Evolutionary conservation across 495 filamentous ascomycete genomes (phyloP).

Genomic region (Cudoniella acicularis): DNA sequence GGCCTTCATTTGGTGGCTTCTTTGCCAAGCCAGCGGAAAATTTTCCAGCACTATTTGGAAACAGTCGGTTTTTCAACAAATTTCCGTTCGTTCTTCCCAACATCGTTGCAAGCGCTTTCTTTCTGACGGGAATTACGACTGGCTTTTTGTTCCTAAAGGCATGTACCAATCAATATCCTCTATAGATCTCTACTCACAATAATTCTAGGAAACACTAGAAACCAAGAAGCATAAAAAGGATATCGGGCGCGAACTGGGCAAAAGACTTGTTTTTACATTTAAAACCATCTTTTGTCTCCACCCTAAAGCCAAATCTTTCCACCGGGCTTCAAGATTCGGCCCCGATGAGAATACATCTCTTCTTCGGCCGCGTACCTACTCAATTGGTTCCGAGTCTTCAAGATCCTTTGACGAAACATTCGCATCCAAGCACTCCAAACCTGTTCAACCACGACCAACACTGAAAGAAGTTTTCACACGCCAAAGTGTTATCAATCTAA

Average conservation of each 20-base stretch:
- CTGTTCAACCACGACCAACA: constrained; percentile 37
- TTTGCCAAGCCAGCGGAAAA: constrained; percentile 72
- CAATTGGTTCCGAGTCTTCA: constrained; percentile 2
- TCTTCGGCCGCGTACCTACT: constrained; percentile 16
- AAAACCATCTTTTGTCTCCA: constrained; percentile 14
- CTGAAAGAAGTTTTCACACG: constrained; percentile 67
- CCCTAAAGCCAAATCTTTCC: constrained; percentile 10
- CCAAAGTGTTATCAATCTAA: constrained; percentile 72
- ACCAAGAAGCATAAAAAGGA: constrained; percentile 59
- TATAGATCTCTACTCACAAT: constrained; percentile 9
- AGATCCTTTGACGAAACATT: constrained; percentile 14
- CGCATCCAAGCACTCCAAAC: constrained; percentile 23
- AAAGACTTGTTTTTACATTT: constrained; percentile 21
- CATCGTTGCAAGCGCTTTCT: constrained; percentile 65
- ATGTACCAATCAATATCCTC: background rate
- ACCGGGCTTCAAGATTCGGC: constrained; percentile 41
- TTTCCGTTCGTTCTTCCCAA: constrained; percentile 86
- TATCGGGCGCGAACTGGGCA: constrained; percentile 65
- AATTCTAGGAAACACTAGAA: constrained; percentile 65
- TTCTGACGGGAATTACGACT: constrained; percentile 65
- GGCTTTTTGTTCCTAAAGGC: constrained; percentile 67
- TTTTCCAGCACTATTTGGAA: constrained; percentile 61
- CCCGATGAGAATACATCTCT: constrained; percentile 41
- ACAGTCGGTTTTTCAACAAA: constrained; percentile 59
- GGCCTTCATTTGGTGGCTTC: constrained; percentile 81